Evolutionary conservation across 306 rosid genomes (phyloP).

Genomic region (Fragaria ananassa): DNA sequence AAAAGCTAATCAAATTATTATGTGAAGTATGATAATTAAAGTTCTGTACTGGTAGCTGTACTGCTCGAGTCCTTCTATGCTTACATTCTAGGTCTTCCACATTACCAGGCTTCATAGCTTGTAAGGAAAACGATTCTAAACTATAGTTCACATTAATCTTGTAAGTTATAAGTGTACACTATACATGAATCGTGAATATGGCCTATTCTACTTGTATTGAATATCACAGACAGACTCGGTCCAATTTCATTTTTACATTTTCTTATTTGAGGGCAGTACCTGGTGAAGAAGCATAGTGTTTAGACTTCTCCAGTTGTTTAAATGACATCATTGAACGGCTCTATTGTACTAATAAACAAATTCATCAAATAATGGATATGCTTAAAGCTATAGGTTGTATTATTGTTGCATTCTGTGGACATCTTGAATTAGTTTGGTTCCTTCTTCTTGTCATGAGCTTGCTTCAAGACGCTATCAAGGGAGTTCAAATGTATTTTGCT

Average conservation of each 20-base stretch:
- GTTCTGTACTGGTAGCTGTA: neutral
- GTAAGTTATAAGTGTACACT: too few relatives aligned
- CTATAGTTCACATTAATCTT: neutral
- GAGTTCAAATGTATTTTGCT: neutral
- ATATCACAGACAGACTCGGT: neutral
- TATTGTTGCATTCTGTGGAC: neutral
- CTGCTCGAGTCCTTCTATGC: neutral
- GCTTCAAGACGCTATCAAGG: neutral
- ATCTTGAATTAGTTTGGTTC: neutral
- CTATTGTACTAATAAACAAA: neutral
- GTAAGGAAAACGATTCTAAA: neutral
- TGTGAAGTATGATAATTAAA: neutral
- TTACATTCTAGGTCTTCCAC: neutral
- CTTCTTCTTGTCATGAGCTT: constrained; percentile 6
- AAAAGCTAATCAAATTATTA: neutral
- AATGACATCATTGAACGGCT: neutral
- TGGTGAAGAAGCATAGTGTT: neutral
- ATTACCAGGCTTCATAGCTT: neutral
- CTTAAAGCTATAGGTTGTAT: neutral
- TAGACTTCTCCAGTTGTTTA: neutral
- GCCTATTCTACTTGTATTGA: neutral
- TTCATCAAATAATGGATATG: neutral
- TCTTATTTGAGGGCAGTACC: neutral
- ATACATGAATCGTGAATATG: neutral
- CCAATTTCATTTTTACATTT: neutral